phyloP scores from a whole-genome alignment of 1,139 yeast species.

The Maudiozyma humilis region DNA sequence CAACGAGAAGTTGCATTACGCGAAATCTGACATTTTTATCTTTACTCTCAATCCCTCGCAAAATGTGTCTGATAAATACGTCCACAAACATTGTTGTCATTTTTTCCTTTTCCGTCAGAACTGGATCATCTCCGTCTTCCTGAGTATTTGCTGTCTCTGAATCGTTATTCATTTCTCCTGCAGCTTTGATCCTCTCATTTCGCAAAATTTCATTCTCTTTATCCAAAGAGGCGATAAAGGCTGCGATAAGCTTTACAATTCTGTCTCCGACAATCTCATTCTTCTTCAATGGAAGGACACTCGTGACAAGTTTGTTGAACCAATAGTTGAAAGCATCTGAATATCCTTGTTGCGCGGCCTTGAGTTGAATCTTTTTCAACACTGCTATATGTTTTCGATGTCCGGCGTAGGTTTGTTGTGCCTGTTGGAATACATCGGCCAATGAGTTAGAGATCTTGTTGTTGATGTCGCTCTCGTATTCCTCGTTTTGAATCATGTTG shows the following conservation, averaged over 20 bases:
- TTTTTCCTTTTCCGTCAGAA: slow-evolving; percentile 33
- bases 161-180: slow-evolving; percentile 15
- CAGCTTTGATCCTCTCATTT: slow-evolving; percentile 27
- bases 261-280: slow-evolving; percentile 71
- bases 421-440: slow-evolving; percentile 71
- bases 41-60: slow-evolving; percentile 70
- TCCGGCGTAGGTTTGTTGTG: slow-evolving; percentile 63
- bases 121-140: slow-evolving; percentile 20
- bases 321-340: slow-evolving; percentile 52
- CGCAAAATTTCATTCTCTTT: slow-evolving; percentile 32
- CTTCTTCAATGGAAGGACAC: slow-evolving; percentile 58
- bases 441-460: slow-evolving; percentile 39
- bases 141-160: slow-evolving; percentile 13
- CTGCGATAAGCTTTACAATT: slow-evolving; percentile 63
- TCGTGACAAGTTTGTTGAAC: slow-evolving; percentile 55
- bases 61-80: slow-evolving; percentile 53
- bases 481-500: background rate
- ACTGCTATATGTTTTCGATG: slow-evolving; percentile 68
- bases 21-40: slow-evolving; percentile 74
- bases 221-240: slow-evolving; percentile 43
- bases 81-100: slow-evolving; percentile 48
- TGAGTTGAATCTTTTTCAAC: slow-evolving; percentile 49
- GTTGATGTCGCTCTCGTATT: slow-evolving; percentile 21
- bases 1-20: slow-evolving; percentile 69
- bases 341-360: slow-evolving; percentile 44